Evolutionary conservation across 805 yeast species (phyloP).

Genomic region (Maudiozyma bulderi): DNA sequence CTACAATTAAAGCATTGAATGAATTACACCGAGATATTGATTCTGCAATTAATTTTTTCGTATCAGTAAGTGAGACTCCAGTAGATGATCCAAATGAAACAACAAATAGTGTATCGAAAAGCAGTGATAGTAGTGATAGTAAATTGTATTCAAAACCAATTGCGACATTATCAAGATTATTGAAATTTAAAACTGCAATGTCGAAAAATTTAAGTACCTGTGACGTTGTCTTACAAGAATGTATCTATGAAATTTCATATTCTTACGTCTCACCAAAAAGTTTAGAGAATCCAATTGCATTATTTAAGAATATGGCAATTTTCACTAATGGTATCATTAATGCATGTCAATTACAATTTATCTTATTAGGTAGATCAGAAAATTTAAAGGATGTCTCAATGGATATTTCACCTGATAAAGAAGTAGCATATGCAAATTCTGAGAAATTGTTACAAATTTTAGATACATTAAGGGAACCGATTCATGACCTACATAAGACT

Average conservation of each 20-base stretch:
- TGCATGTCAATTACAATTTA: slow-evolving; percentile 39
- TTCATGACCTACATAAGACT: slow-evolving; percentile 28
- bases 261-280: slow-evolving; percentile 38
- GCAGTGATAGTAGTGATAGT: neutral
- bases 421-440: slow-evolving; percentile 31
- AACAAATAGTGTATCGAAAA: neutral
- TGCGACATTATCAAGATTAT: slow-evolving; percentile 26
- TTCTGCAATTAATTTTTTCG: slow-evolving; percentile 32
- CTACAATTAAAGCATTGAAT: slow-evolving; percentile 32
- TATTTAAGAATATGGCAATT: slow-evolving; percentile 27
- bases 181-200: slow-evolving; percentile 28
- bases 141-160: slow-evolving; percentile 16
- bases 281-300: slow-evolving; percentile 29
- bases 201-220: slow-evolving; percentile 29
- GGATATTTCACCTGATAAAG: slow-evolving; percentile 21
- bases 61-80: slow-evolving; percentile 14
- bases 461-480: slow-evolving; percentile 24
- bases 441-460: slow-evolving; percentile 27
- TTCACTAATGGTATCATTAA: slow-evolving; percentile 36
- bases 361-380: slow-evolving; percentile 24
- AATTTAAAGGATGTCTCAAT: slow-evolving; percentile 9
- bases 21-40: slow-evolving; percentile 34
- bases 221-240: slow-evolving; percentile 35
- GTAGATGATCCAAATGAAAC: neutral
- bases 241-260: slow-evolving; percentile 40